phyloP scores from a whole-genome alignment of 2,329 filamentous ascomycete genomes.

The Magnaporthiopsis incrustans region DNA sequence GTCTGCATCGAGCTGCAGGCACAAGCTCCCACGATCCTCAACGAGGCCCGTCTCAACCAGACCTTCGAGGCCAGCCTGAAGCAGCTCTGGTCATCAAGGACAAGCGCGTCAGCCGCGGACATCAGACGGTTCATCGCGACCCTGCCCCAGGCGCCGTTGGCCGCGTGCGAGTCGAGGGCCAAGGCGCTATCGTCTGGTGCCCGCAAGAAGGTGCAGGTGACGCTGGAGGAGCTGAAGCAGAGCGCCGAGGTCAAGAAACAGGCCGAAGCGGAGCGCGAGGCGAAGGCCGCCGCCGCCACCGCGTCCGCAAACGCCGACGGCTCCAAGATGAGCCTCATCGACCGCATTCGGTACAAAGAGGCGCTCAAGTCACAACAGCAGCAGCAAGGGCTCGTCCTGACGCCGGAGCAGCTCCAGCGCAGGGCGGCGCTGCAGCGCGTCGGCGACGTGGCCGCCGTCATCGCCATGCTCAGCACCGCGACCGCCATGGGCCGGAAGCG shows the following conservation, averaged over 20 bases:
- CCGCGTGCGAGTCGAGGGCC: slow-evolving; percentile 39
- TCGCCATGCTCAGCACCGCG: slow-evolving; percentile 57
- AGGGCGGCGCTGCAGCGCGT: slow-evolving; percentile 59
- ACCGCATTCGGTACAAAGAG: slow-evolving; percentile 68
- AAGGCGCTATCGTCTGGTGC: slow-evolving; percentile 42
- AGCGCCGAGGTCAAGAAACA: slow-evolving; percentile 47
- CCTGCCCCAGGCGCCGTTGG: slow-evolving; percentile 48
- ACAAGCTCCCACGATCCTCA: slow-evolving; percentile 31
- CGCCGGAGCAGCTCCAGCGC: slow-evolving; percentile 48
- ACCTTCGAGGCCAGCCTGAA: slow-evolving; percentile 45
- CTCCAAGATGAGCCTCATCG: slow-evolving; percentile 59
- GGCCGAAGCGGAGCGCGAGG: slow-evolving; percentile 28
- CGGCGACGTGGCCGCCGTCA: slow-evolving; percentile 58
- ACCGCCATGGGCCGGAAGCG: slow-evolving; percentile 42
- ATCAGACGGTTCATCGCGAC: slow-evolving; percentile 42
- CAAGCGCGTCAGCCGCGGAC: slow-evolving; percentile 19
- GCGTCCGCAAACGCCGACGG: slow-evolving; percentile 33
- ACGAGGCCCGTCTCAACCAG: slow-evolving; percentile 25
- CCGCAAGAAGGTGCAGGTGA: slow-evolving; percentile 58
- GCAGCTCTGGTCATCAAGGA: slow-evolving; percentile 30
- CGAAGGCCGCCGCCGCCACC: slow-evolving; percentile 15
- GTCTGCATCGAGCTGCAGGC: slow-evolving; percentile 48
- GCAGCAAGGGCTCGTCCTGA: slow-evolving; percentile 30
- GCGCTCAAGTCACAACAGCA: slow-evolving; percentile 39
- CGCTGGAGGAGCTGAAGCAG: slow-evolving; percentile 60